Base-by-base conservation (phyloP, 176 grass and related monocot species). In the sorghum (Sorghum bicolor) region DNA sequence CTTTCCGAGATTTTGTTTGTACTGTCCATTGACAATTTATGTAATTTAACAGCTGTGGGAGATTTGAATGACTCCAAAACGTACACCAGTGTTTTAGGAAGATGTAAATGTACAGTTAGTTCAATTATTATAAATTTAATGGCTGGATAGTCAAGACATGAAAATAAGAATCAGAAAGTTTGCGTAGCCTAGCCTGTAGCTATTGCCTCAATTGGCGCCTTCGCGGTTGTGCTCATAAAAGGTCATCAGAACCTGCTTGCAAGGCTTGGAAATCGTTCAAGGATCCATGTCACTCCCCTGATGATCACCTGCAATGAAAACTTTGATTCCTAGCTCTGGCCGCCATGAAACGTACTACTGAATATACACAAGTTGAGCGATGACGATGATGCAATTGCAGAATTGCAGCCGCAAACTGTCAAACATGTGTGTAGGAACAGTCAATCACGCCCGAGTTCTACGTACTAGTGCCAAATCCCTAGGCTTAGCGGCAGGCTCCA, bases 401-500 rank as follows among this genome's bases (percentile, higher is more conserved):
- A 43, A 41, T 25, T 43, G 69, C 5, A 28, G 38, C 25, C n/a
- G 10, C 36, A 30, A 25, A 24, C 22, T 24, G 20, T 9, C n/a
- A 55, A 55, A 24, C 53, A 24, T n/a, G 12, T 5, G 44, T 14
- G 32, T 33, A 36, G 1, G 38, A 39, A 39, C 1, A 8, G 15
- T 36, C 45, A 48, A 19, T n/a, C n/a, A n/a, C 19, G 47, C 16
- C 48, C 43, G 36, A 28, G 75, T 5, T 22, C 0, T 10, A 60
- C 93, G 55, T 87, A 92, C 84, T 90, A 97, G 84, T 45, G 95
- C 88, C 14, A 73, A n/a, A 1, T 94, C 92, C 17, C 95, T 92
- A 3, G 95, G 95, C 32, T 97, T 97, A 5, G 68, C 84, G 19
- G 95, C 95, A 64, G 95, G 95, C 82, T 97, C 95, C 65, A 97